Conservation (phyloP, 306 rosid genomes). For the Medicago lupulina region DNA sequence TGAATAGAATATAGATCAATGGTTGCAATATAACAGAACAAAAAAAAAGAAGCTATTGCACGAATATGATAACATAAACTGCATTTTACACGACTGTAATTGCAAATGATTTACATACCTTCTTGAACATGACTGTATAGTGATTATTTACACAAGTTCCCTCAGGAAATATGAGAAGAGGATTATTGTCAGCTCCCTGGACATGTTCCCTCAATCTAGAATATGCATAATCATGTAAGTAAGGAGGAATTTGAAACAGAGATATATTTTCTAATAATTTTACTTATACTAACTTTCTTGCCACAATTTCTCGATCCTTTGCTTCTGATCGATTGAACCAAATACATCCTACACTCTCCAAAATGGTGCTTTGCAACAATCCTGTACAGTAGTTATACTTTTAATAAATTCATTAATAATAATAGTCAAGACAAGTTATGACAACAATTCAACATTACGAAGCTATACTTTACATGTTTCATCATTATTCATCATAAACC, state of each 20-base stretch:
- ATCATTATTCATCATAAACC: conserved; percentile 15
- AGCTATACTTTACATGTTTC: conserved; percentile 30
- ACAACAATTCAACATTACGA: conserved; percentile 2
- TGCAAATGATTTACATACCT: conserved; percentile 55
- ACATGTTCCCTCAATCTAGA: conserved; percentile 90
- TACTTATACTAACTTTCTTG: conserved; percentile 75
- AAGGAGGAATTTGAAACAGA: conserved; percentile 27
- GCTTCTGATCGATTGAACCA: conserved; percentile 94
- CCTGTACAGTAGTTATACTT: conserved; percentile 53
- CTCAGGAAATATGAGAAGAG: conserved; percentile 97
- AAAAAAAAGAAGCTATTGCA: conserved; percentile 1
- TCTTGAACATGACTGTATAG: conserved; percentile 96
- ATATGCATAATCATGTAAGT: conserved; percentile 39
- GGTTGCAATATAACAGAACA: neutral
- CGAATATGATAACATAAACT: conserved; percentile 2
- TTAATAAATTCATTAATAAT: neutral
- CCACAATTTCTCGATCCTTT: conserved; percentile 94
- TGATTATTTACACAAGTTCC: conserved; percentile 99
- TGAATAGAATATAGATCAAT: conserved; percentile 5
- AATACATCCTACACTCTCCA: conserved; percentile 96
- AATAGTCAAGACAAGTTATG: conserved; percentile 12
- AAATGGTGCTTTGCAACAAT: conserved; percentile 88
- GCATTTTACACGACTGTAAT: conserved; percentile 11
- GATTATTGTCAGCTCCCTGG: conserved; percentile 84
- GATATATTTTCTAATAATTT: conserved; percentile 24